A percentile compares a stretch with the other conserved stretches of the same genome.
Evolutionary conservation across 2,329 filamentous ascomycete species (phyloP).

Genomic region (Microsporum canis): DNA sequence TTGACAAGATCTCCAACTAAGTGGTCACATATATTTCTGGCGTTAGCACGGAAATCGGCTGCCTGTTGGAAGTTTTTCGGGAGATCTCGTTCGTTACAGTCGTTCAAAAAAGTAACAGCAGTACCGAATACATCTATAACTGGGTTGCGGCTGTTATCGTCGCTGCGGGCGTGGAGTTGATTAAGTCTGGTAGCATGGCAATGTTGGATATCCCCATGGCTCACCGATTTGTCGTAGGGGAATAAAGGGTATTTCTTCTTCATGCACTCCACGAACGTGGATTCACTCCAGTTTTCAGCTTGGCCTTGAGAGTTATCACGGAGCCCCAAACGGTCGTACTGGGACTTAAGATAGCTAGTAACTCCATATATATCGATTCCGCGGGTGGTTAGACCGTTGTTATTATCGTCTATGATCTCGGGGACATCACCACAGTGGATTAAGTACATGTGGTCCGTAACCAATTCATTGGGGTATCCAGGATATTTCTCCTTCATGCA

Average conservation of each 20-base stretch:
- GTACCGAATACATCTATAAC: not conserved
- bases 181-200: not conserved
- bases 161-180: not conserved
- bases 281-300: not conserved
- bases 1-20: not conserved
- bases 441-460: not conserved
- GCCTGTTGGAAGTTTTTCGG: not conserved
- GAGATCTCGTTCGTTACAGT: not conserved
- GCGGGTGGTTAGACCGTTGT: not conserved
- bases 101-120: not conserved
- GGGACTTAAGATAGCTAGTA: not conserved
- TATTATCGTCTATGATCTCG: not conserved
- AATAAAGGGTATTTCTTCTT: not conserved
- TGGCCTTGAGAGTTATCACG: not conserved
- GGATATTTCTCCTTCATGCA: not conserved
- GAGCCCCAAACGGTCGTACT: not conserved
- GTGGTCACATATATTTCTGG: not conserved
- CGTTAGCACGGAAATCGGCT: not conserved
- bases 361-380: not conserved
- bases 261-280: not conserved
- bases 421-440: not conserved
- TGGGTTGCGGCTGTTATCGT: not conserved
- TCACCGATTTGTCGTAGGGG: not conserved
- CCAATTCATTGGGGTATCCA: not conserved
- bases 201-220: not conserved